Percentiles rank a stretch among this genome's conserved stretches.
Evolutionary conservation across 305 asterid genomes (phyloP).

Genomic region (Solanum chacoense): DNA sequence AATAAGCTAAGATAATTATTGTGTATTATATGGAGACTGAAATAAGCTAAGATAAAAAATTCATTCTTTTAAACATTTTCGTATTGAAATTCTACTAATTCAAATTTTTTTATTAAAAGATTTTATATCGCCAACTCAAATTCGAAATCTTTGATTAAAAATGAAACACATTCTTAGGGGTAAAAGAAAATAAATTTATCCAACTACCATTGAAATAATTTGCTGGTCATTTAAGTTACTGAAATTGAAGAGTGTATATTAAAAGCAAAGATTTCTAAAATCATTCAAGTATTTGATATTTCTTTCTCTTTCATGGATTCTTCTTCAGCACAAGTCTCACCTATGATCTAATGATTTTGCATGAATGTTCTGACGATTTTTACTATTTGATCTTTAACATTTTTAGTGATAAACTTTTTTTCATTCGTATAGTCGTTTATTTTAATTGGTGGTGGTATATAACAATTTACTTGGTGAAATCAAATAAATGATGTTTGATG

Average conservation of each 20-base stretch:
- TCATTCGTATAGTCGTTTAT: neutral
- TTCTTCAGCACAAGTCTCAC: neutral
- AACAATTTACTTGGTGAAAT: neutral
- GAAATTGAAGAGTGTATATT: conserved; percentile 2
- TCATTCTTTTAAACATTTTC: too few relatives aligned
- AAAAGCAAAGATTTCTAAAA: conserved; percentile 1
- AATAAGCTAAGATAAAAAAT: neutral
- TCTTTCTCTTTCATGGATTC: neutral
- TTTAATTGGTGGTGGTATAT: neutral
- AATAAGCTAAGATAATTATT: neutral
- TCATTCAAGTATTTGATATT: neutral
- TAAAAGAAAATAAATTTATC: neutral
- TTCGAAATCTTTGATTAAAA: too few relatives aligned
- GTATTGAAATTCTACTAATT: too few relatives aligned
- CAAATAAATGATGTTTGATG: neutral
- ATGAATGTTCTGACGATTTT: neutral
- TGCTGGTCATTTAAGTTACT: neutral
- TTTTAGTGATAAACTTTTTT: neutral
- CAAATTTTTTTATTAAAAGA: too few relatives aligned
- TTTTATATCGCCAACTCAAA: too few relatives aligned
- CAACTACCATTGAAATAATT: conserved; percentile 1
- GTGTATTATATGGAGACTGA: neutral
- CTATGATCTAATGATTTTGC: neutral
- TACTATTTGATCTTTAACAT: neutral
- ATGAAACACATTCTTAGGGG: neutral